Evolutionary conservation across 371 early-diverging fungal genomes (phyloP).

Genomic region (Mortierella sp.): DNA sequence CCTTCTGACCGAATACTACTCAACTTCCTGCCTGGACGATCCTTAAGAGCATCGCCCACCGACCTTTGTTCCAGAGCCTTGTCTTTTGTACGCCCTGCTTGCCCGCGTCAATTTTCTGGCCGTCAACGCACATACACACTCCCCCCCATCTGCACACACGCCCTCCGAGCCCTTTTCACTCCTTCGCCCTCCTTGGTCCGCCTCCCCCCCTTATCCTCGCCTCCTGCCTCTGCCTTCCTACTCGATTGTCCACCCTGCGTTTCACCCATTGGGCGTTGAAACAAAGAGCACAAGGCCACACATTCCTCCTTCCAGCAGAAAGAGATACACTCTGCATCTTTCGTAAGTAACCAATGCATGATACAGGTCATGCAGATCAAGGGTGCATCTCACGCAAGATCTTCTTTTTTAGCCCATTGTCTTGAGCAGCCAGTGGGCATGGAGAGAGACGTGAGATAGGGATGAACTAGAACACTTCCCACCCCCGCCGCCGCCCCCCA

Average conservation of each 20-base stretch:
- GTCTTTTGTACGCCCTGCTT: not conserved
- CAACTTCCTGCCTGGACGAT: conserved; percentile 48
- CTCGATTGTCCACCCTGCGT: too few relatives aligned
- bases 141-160: too few relatives aligned
- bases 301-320: not conserved
- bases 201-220: too few relatives aligned
- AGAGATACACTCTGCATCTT: not conserved
- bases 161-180: too few relatives aligned
- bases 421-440: not conserved
- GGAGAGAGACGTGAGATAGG: not conserved
- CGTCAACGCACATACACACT: too few relatives aligned
- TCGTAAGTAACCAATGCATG: not conserved
- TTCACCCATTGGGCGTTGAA: too few relatives aligned
- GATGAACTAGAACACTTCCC: too few relatives aligned
- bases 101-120: not conserved
- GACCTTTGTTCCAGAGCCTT: not conserved
- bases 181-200: too few relatives aligned
- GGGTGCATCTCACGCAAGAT: not conserved
- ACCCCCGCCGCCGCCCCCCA: too few relatives aligned
- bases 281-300: too few relatives aligned
- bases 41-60: conserved; percentile 33
- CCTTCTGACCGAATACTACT: conserved; percentile 34
- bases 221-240: too few relatives aligned
- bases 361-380: not conserved
- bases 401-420: not conserved